Evolutionary conservation across 108 stramenopile genomes (phyloP), one percentile per base, ranked within the genome.

Genomic region (Nitzschia sp.): DNA sequence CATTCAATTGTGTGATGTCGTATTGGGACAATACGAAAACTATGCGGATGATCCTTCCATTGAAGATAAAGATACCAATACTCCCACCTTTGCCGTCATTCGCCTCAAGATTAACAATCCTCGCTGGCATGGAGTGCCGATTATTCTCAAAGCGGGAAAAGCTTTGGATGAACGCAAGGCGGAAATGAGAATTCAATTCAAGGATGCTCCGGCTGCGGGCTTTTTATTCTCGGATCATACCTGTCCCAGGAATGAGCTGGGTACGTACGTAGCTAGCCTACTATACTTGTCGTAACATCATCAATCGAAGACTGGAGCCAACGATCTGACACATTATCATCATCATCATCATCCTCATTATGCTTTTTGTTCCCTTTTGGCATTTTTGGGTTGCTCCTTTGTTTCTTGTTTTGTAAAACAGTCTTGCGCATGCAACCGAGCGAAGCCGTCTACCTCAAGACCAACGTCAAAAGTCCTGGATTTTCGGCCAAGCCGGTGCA

Each of bases 111-210:
- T 99, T 70, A 87, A 97, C 71, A 99, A 93, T 68, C 95, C 86
- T 8, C 85, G 97, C 21, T 99, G 98, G 98, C 78, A 85, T 15
- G 97, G 97, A 33, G 98, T 99, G 13, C 98, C 98, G 11, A 90
- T 98, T 70, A 95, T 99, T 50, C 74, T 99, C 56, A 97, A 97
- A 76, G 97, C 97, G 0, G 98, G 98, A 21, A 97, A 97, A 63
- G 97, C 97, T 1, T 74, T 98, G 38, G 87, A 98, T 66, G 96
- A 98, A 72, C 80, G 94, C 30, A 97, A 97, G 82, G 96, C 97
- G 4, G 98, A 97, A 68, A 86, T 97, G 73, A 86, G 98, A 6
- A 80, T 99, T 62, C 97, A 97, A 67, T 97, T 99, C 74, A 92
- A 92, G 71, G 84, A 88, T 45, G 90, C 89, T 22, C 88, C 93